These are phyloP conservation scores for Saccharomycopsis selenospora DNA, from an alignment of 805 yeast genomes.

Conservation along the genomic window DNA sequence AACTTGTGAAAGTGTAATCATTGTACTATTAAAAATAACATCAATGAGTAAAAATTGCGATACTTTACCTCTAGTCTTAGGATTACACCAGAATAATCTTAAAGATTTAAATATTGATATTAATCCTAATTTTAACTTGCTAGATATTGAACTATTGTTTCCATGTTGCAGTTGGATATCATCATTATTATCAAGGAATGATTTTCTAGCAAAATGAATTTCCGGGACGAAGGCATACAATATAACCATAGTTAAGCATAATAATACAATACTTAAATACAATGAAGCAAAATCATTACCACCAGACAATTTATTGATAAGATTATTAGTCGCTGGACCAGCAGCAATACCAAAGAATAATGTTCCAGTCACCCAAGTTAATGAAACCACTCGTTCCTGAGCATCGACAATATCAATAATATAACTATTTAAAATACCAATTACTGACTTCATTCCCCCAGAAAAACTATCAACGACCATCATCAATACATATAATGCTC, in stretches of 20 bases:
- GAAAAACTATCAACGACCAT: conserved; percentile 27
- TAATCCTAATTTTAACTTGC: conserved; percentile 1
- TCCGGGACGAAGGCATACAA: conserved; percentile 46
- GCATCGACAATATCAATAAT: conserved; percentile 68
- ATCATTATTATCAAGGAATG: not conserved
- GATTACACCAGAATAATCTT: conserved; percentile 40
- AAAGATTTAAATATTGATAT: conserved; percentile 39
- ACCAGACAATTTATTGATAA: conserved; percentile 21
- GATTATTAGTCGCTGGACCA: conserved; percentile 41
- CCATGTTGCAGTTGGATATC: not conserved
- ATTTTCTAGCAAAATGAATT: conserved; percentile 30
- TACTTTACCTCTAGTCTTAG: conserved; percentile 34
- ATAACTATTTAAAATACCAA: conserved; percentile 60
- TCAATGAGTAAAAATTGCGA: conserved; percentile 45
- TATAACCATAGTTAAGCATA: conserved; percentile 31
- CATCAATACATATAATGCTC: conserved; percentile 1
- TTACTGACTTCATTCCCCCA: conserved; percentile 55
- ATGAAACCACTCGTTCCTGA: conserved; percentile 44
- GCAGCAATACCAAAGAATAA: conserved; percentile 52
- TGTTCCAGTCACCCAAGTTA: conserved; percentile 55
- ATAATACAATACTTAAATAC: conserved; percentile 25
- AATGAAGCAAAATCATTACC: conserved; percentile 29
- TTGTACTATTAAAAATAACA: conserved; percentile 33
- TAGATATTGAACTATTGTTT: too few relatives aligned
- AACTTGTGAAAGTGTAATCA: conserved; percentile 36